These are phyloP conservation scores for Waitea zeae DNA, from an alignment of 1,284 basidiomycete species.

Conservation along the genomic window DNA sequence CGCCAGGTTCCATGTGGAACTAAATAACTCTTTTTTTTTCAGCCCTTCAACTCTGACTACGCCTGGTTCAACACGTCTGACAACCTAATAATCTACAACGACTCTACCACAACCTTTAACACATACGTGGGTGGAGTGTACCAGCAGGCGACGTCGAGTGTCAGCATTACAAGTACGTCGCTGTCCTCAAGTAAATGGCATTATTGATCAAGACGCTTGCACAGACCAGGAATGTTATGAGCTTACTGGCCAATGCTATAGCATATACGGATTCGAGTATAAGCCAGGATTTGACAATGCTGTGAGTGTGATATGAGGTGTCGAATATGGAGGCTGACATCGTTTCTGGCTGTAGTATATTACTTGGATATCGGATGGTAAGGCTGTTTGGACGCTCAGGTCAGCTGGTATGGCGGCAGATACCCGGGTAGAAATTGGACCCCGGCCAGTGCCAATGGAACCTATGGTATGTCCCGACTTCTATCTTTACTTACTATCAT, in stretches of 20 bases:
- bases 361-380: constrained; percentile 36
- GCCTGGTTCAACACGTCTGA: constrained; percentile 29
- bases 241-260: constrained; percentile 20
- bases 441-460: constrained; percentile 43
- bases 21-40: constrained; percentile 10
- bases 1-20: constrained; percentile 9
- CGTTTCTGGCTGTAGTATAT: too few species aligned
- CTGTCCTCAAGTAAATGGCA: background rate
- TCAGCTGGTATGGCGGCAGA: constrained; percentile 38
- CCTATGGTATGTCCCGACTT: too few species aligned
- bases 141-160: constrained; percentile 45
- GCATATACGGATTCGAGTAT: constrained; percentile 31
- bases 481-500: constrained; percentile 21
- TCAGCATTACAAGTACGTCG: constrained; percentile 11
- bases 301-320: constrained; percentile 1
- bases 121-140: constrained; percentile 34
- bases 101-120: constrained; percentile 25
- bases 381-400: constrained; percentile 40
- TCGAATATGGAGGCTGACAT: constrained; percentile 12
- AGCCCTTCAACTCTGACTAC: constrained; percentile 48
- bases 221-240: constrained; percentile 39
- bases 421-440: constrained; percentile 27
- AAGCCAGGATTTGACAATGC: constrained; percentile 14
- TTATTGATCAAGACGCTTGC: too few species aligned
- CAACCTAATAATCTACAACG: constrained; percentile 28